A percentile compares a stretch with the other conserved stretches of the same genome.
phyloP scores from a whole-genome alignment of 2,329 filamentous ascomycete species.

The Lasiodiplodia citricola region DNA sequence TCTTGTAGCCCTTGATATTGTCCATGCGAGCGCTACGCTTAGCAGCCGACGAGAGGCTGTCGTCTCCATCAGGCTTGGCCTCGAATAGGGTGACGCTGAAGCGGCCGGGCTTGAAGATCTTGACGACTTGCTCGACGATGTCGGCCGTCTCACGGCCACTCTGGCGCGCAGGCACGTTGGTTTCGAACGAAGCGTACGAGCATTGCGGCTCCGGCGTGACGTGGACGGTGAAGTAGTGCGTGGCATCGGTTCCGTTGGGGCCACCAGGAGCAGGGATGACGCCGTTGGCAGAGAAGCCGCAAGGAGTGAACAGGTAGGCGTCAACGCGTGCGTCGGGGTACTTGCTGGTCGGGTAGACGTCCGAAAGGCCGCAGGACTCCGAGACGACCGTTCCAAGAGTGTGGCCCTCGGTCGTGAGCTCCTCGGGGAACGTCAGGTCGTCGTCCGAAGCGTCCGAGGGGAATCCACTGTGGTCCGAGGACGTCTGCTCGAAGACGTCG shows the following conservation, averaged over 20 bases:
- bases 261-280: slow-evolving; percentile 77
- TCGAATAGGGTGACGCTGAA: slow-evolving; percentile 98
- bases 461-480: slow-evolving; percentile 65
- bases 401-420: slow-evolving; percentile 90
- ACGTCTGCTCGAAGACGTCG: slow-evolving; percentile 82
- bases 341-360: slow-evolving; percentile 83
- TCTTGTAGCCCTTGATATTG: slow-evolving; percentile 80
- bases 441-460: slow-evolving; percentile 58
- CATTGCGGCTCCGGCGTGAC: slow-evolving; percentile 97
- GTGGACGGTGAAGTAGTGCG: slow-evolving; percentile 96
- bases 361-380: slow-evolving; percentile 83
- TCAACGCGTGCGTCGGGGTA: slow-evolving; percentile 95
- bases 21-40: slow-evolving; percentile 67
- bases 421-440: slow-evolving; percentile 65
- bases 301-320: slow-evolving; percentile 94
- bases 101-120: slow-evolving; percentile 95
- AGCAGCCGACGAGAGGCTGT: slow-evolving; percentile 47
- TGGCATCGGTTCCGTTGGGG: slow-evolving; percentile 46
- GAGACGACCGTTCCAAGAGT: slow-evolving; percentile 91
- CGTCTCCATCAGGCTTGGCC: slow-evolving; percentile 66
- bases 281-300: slow-evolving; percentile 96
- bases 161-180: slow-evolving; percentile 90
- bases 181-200: slow-evolving; percentile 98
- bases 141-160: slow-evolving; percentile 87
- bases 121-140: slow-evolving; percentile 90